These are phyloP conservation scores for Graphilbum fragrans DNA, from an alignment of 2,329 filamentous ascomycete genomes.

Conservation along the genomic window DNA sequence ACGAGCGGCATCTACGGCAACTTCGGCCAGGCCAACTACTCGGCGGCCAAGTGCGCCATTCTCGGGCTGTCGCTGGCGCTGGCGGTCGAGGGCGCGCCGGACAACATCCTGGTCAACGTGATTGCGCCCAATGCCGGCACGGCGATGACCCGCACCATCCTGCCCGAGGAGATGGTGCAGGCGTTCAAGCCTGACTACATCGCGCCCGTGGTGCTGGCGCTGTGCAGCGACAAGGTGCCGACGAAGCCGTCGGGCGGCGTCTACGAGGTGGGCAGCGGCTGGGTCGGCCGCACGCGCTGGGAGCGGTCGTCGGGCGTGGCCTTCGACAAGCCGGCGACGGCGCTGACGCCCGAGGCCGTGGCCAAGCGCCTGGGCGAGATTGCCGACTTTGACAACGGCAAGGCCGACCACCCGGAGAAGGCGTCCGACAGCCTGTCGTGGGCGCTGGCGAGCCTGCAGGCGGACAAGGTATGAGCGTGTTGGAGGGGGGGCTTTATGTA, in stretches of 20 bases:
- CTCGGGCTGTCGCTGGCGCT: constrained; percentile 90
- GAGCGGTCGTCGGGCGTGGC: constrained; percentile 80
- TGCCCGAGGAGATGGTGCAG: constrained; percentile 96
- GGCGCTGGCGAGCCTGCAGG: constrained; percentile 70
- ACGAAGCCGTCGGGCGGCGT: constrained; percentile 73
- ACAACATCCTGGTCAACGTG: constrained; percentile 97
- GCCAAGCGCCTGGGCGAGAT: constrained; percentile 65
- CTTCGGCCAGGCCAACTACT: constrained; percentile 97
- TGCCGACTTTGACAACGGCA: constrained; percentile 74
- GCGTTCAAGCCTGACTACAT: constrained; percentile 99
- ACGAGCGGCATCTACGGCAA: constrained; percentile 98
- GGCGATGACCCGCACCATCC: constrained; percentile 82
- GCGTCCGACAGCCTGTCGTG: constrained; percentile 66
- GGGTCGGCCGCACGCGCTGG: constrained; percentile 87
- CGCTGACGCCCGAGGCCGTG: constrained; percentile 76
- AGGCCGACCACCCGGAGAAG: constrained; percentile 77
- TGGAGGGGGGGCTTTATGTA: constrained; percentile 11
- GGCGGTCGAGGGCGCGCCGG: constrained; percentile 85
- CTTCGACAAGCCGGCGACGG: constrained; percentile 85
- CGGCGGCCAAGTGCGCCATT: constrained; percentile 86
- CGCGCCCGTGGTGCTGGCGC: constrained; percentile 78
- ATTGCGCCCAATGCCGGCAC: constrained; percentile 97
- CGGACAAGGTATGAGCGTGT: constrained; percentile 48
- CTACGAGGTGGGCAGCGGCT: constrained; percentile 91
- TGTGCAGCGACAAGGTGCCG: constrained; percentile 76